These are phyloP conservation scores for Bromus sterilis DNA, from an alignment of 176 grass and related monocot genomes.

Conservation along the genomic window DNA sequence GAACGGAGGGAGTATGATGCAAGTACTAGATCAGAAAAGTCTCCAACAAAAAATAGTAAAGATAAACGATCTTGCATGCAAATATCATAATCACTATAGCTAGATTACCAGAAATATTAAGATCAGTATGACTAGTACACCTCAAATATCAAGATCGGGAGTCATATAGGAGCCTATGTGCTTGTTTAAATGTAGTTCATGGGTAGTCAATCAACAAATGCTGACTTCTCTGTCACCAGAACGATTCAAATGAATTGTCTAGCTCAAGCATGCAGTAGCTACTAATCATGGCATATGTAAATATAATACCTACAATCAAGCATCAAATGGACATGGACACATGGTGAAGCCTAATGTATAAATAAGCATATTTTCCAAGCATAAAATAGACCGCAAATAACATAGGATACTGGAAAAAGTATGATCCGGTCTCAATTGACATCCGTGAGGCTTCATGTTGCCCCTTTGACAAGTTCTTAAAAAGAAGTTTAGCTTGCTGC, in stretches of 20 bases:
- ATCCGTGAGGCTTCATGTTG: slow-evolving; percentile 91
- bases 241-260: background rate
- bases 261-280: background rate
- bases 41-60: background rate
- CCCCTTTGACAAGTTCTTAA: slow-evolving; percentile 91
- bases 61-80: background rate
- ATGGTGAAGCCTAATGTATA: background rate
- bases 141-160: background rate
- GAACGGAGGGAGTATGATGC: no score
- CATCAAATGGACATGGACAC: background rate
- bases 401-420: slow-evolving; percentile 89
- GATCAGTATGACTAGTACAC: background rate
- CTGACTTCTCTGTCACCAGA: background rate
- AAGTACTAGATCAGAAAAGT: background rate
- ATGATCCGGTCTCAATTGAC: slow-evolving; percentile 93
- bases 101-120: background rate
- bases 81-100: background rate
- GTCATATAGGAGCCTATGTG: background rate
- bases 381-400: background rate
- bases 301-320: background rate
- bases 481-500: slow-evolving; percentile 96
- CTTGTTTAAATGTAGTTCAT: background rate
- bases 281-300: background rate
- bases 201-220: background rate
- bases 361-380: background rate